phyloP scores from a whole-genome alignment of 208 protist genomes.

The Trypanosoma brucei region DNA sequence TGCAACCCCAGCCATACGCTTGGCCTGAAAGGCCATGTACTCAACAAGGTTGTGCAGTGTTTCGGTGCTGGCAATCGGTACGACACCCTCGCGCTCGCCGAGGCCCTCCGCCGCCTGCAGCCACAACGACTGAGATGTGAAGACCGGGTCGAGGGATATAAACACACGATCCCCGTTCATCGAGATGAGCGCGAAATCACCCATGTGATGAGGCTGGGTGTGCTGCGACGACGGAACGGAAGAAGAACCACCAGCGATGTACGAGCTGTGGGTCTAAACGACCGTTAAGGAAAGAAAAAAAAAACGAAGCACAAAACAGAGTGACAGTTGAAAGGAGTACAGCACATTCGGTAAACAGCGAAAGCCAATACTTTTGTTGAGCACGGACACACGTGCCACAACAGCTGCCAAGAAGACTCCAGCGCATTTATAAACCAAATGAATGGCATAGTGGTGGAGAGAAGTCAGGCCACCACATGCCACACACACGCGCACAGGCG shows the following conservation, averaged over 20 bases:
- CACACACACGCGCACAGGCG: not conserved
- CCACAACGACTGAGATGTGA: slow-evolving; percentile 29
- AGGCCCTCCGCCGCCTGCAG: slow-evolving; percentile 35
- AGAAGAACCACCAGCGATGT: slow-evolving; percentile 3
- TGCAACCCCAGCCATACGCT: not conserved
- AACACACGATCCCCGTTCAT: slow-evolving; percentile 7
- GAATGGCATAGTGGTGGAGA: too few relatives aligned
- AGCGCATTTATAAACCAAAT: too few relatives aligned
- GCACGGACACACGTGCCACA: too few relatives aligned
- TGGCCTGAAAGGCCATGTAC: slow-evolving; percentile 32
- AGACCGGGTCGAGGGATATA: slow-evolving; percentile 9
- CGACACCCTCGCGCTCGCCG: slow-evolving; percentile 33
- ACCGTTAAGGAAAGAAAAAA: too few relatives aligned
- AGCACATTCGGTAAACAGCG: too few relatives aligned
- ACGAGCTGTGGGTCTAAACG: too few relatives aligned
- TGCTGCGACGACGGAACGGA: not conserved
- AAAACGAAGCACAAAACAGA: too few relatives aligned
- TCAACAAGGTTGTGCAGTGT: slow-evolving; percentile 35
- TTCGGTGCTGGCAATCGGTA: slow-evolving; percentile 33
- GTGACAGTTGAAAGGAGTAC: too few relatives aligned
- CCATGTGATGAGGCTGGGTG: not conserved
- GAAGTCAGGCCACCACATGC: too few relatives aligned
- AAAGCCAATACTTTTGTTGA: too few relatives aligned
- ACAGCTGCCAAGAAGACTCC: too few relatives aligned
- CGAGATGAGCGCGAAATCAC: slow-evolving; percentile 31